Conservation (phyloP, 805 yeast genomes). For the Blastobotrys peoriensis region DNA sequence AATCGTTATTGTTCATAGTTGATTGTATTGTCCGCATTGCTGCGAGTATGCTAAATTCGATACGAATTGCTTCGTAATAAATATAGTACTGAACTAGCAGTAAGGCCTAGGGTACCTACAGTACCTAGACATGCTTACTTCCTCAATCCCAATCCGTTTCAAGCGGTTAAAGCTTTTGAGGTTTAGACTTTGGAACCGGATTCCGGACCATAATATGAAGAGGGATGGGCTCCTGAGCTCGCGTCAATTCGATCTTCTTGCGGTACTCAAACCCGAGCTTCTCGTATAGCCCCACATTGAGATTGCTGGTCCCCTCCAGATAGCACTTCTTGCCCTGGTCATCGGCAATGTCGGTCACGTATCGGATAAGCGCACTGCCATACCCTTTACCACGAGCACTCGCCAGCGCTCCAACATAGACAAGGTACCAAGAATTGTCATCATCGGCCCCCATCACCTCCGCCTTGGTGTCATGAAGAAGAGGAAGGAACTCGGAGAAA, state of each 20-base stretch:
- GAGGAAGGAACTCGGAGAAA: conserved; percentile 44
- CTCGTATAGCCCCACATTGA: conserved; percentile 47
- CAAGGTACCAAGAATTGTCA: conserved; percentile 47
- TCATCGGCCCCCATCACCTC: conserved; percentile 39
- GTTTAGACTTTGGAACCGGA: conserved; percentile 8
- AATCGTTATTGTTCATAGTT: too few relatives aligned
- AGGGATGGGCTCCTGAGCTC: conserved; percentile 14
- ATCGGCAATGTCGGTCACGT: conserved; percentile 40
- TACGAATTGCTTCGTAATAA: background rate
- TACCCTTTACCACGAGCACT: conserved; percentile 55
- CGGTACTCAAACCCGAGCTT: conserved; percentile 42
- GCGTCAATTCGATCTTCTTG: conserved; percentile 12
- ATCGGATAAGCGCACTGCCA: conserved; percentile 46
- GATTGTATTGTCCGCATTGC: too few relatives aligned
- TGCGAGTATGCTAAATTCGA: background rate
- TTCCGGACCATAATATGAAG: conserved; percentile 26
- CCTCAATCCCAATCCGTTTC: too few relatives aligned
- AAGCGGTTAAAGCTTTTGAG: background rate
- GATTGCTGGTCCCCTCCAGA: conserved; percentile 52
- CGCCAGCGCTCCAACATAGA: conserved; percentile 54
- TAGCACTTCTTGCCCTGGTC: conserved; percentile 36
- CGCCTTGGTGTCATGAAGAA: conserved; percentile 38
- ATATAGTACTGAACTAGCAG: background rate
- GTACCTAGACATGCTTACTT: background rate
- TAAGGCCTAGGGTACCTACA: background rate